phyloP scores from a whole-genome alignment of 2,329 filamentous ascomycete species.

The Fusarium pseudocircinatum region DNA sequence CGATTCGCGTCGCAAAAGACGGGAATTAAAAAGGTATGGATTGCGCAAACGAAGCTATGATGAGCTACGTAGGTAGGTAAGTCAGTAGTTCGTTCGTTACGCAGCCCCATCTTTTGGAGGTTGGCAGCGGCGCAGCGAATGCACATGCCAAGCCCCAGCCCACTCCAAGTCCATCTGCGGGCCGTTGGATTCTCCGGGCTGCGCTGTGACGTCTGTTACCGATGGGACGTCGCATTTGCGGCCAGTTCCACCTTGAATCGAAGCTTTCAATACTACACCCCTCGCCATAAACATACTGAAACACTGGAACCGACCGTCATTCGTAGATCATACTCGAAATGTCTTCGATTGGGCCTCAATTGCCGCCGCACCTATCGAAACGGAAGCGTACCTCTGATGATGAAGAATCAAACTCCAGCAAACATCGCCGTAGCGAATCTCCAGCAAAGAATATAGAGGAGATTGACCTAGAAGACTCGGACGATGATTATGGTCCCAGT shows the following conservation, averaged over 20 bases:
- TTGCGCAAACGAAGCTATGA: slow-evolving; percentile 38
- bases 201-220: slow-evolving; percentile 40
- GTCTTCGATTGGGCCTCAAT: slow-evolving; percentile 74
- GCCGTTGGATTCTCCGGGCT: slow-evolving; percentile 44
- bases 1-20: neutral
- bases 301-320: neutral
- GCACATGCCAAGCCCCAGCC: slow-evolving; percentile 14
- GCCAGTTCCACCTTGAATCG: slow-evolving; percentile 24
- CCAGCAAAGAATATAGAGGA: slow-evolving; percentile 57
- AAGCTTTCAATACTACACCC: slow-evolving; percentile 24
- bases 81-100: slow-evolving; percentile 33
- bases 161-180: slow-evolving; percentile 23
- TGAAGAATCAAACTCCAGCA: slow-evolving; percentile 52
- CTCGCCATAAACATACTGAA: slow-evolving; percentile 12
- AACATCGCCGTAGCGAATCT: slow-evolving; percentile 49
- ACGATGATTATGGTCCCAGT: slow-evolving; percentile 56
- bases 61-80: slow-evolving; percentile 38
- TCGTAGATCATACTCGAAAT: slow-evolving; percentile 53
- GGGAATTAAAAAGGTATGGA: slow-evolving; percentile 13
- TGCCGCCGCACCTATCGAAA: slow-evolving; percentile 74
- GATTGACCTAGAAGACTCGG: slow-evolving; percentile 55
- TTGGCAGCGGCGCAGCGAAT: slow-evolving; percentile 32
- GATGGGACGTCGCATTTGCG: slow-evolving; percentile 27
- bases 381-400: slow-evolving; percentile 63
- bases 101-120: slow-evolving; percentile 38